These are phyloP conservation scores for Tricholoma flavovirens DNA, from an alignment of 768 basidiomycete genomes.

Conservation along the genomic window DNA sequence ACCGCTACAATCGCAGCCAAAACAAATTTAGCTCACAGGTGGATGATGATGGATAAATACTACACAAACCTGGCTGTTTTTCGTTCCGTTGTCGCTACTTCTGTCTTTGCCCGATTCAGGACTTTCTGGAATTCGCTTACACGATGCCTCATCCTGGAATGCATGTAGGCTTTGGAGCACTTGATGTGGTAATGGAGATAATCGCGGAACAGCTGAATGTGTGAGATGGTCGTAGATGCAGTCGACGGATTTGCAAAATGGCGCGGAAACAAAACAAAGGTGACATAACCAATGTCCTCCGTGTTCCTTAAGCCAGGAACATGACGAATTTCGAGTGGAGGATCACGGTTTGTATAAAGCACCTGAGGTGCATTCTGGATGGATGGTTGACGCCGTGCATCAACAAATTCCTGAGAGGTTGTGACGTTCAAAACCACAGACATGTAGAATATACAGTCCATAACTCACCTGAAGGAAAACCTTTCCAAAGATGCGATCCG, in stretches of 20 bases:
- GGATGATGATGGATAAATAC: not conserved
- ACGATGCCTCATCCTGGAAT: conserved; percentile 90
- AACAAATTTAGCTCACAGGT: conserved; percentile 1
- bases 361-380: conserved; percentile 98
- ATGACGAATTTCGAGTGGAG: conserved; percentile 93
- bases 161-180: conserved; percentile 98
- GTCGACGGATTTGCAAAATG: conserved; percentile 75
- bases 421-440: conserved; percentile 2
- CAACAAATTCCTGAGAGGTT: conserved; percentile 84
- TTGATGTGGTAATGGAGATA: conserved; percentile 99
- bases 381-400: conserved; percentile 88
- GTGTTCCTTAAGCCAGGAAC: conserved; percentile 72
- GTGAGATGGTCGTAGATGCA: conserved; percentile 80
- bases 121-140: conserved; percentile 96
- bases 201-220: conserved; percentile 95
- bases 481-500: conserved; percentile 94
- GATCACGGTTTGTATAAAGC: conserved; percentile 88
- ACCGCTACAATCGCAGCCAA: conserved; percentile 33
- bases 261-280: conserved; percentile 95
- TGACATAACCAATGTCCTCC: conserved; percentile 94
- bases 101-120: conserved; percentile 92
- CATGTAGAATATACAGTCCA: not conserved
- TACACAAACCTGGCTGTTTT: conserved; percentile 85
- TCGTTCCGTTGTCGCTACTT: conserved; percentile 71
- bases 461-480: conserved; percentile 90